Evolutionary conservation across 441 rosid genomes (phyloP).

Genomic region (Flueggea neowawraea): DNA sequence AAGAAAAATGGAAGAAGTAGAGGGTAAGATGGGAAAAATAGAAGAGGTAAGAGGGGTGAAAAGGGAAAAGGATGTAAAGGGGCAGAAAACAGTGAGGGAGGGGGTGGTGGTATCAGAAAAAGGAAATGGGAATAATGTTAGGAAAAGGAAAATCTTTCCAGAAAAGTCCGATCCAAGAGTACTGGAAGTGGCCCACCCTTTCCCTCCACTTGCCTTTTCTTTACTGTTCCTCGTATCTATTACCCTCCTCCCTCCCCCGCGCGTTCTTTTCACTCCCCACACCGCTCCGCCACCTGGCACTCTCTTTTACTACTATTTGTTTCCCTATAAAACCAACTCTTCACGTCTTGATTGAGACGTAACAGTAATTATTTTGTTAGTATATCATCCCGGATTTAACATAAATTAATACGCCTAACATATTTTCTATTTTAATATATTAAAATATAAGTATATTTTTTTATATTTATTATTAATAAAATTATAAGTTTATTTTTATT

Average conservation of each 20-base stretch:
- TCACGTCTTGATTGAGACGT: too few species aligned
- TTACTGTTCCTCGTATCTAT: not conserved
- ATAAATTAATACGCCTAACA: too few species aligned
- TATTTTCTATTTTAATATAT: too few species aligned
- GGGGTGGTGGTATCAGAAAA: constrained; percentile 32
- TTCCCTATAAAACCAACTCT: too few species aligned
- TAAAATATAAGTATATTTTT: too few species aligned
- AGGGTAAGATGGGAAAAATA: constrained; percentile 1
- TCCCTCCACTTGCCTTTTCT: constrained; percentile 49
- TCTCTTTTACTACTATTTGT: too few species aligned
- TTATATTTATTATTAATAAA: too few species aligned
- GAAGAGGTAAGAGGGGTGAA: not conserved
- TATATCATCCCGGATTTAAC: too few species aligned
- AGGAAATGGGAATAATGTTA: constrained; percentile 78
- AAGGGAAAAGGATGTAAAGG: not conserved
- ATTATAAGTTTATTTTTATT: too few species aligned
- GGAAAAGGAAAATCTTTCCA: constrained; percentile 76
- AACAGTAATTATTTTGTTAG: too few species aligned
- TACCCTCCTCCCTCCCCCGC: constrained; percentile 12
- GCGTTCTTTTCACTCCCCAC: constrained; percentile 21
- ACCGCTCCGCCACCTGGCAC: too few species aligned
- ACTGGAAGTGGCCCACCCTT: constrained; percentile 70
- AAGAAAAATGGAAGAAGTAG: not conserved
- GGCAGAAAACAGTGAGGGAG: not conserved
- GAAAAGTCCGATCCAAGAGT: constrained; percentile 90